These are phyloP conservation scores for Tricholoma sp. DNA, from an alignment of 768 basidiomycete genomes.

Conservation along the genomic window DNA sequence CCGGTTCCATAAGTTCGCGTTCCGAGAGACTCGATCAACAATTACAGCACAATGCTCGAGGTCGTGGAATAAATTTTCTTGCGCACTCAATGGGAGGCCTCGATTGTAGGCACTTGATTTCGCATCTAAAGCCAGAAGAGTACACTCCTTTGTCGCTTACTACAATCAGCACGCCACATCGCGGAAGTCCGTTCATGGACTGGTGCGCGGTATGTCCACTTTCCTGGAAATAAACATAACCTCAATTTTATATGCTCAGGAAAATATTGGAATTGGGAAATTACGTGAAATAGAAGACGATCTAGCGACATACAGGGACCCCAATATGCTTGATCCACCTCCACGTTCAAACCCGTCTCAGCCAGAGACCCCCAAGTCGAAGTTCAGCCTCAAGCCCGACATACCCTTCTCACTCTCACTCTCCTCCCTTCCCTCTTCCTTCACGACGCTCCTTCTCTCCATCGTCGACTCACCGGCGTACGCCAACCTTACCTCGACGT, in stretches of 20 bases:
- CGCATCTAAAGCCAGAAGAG: conserved; percentile 72
- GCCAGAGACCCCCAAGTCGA: conserved; percentile 10
- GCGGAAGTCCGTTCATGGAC: conserved; percentile 98
- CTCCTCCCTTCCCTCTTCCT: conserved; percentile 68
- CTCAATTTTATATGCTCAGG: conserved; percentile 34
- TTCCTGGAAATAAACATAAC: background rate
- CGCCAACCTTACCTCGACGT: conserved; percentile 83
- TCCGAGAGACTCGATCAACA: conserved; percentile 71
- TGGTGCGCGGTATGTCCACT: conserved; percentile 79
- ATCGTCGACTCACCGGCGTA: conserved; percentile 96
- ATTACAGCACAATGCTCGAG: conserved; percentile 58
- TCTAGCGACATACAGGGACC: conserved; percentile 12
- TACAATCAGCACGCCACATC: conserved; percentile 88
- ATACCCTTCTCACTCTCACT: conserved; percentile 44
- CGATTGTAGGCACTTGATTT: conserved; percentile 90
- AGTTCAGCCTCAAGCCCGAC: conserved; percentile 19
- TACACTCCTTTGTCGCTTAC: conserved; percentile 88
- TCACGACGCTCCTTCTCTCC: conserved; percentile 82
- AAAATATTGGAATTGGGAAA: conserved; percentile 89
- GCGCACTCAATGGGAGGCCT: conserved; percentile 99
- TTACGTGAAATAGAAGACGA: conserved; percentile 36
- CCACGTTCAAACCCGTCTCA: background rate
- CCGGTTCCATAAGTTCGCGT: conserved; percentile 82
- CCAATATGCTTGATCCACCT: background rate
- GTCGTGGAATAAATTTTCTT: conserved; percentile 85